These are phyloP conservation scores for Rhizopogon roseolus DNA, from an alignment of 768 basidiomycete genomes.

Conservation along the genomic window DNA sequence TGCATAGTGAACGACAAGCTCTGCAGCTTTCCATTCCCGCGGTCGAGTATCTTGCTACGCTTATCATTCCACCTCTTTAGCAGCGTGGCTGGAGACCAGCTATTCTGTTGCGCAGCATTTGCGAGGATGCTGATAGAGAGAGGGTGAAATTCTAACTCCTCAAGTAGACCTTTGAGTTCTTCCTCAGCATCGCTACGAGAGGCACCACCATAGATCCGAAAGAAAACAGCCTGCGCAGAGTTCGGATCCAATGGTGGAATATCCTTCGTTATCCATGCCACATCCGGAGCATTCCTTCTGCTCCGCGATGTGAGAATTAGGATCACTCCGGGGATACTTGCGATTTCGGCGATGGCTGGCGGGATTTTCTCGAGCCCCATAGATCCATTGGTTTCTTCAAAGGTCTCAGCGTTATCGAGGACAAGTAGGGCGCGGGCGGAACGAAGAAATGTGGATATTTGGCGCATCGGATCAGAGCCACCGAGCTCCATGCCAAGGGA, in stretches of 20 bases:
- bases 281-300: background rate
- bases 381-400: background rate
- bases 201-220: background rate
- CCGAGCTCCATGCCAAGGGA: background rate
- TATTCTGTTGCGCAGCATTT: background rate
- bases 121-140: background rate
- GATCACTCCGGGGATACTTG: too few species aligned
- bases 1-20: background rate
- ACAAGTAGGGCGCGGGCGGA: background rate
- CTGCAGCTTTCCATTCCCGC: background rate
- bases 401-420: background rate
- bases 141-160: background rate
- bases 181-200: background rate
- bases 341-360: background rate
- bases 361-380: background rate
- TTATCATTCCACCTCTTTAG: background rate
- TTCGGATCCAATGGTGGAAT: background rate
- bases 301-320: too few species aligned
- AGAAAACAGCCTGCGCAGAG: background rate
- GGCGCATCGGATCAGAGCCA: too few species aligned
- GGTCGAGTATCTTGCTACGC: too few species aligned
- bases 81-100: background rate
- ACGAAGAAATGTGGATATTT: background rate
- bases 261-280: background rate
- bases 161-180: background rate